Evolutionary conservation across 1,139 yeast genomes (phyloP).

Genomic region (Kluyveromyces sp.): DNA sequence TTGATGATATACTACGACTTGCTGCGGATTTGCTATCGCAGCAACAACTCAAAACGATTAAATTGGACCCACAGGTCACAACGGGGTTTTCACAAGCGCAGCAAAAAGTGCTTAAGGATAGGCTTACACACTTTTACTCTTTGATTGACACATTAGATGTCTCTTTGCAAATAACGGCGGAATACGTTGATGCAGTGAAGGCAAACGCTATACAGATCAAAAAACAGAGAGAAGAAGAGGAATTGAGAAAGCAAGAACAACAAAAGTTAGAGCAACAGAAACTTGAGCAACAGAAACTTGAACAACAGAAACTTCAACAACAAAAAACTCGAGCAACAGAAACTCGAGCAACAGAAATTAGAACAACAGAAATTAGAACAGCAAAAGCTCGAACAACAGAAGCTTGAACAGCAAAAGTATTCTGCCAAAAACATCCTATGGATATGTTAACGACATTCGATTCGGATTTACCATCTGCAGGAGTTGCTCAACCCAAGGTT

Average conservation of each 20-base stretch:
- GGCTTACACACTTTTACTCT: conserved; percentile 23
- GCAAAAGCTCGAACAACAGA: conserved; percentile 10
- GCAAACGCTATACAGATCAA: conserved; percentile 19
- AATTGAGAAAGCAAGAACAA: conserved; percentile 18
- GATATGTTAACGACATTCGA: conserved; percentile 16
- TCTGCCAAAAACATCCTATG: conserved; percentile 11
- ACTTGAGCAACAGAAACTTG: conserved; percentile 15
- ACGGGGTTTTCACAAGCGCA: conserved; percentile 23
- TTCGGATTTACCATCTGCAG: conserved; percentile 2
- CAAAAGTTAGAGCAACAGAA: conserved; percentile 17
- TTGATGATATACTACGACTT: conserved; percentile 27
- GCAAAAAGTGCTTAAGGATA: conserved; percentile 22
- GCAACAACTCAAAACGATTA: conserved; percentile 30
- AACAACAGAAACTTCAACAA: conserved; percentile 7
- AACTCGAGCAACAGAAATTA: conserved; percentile 9
- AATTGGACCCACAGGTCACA: conserved; percentile 21
- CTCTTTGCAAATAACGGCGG: conserved; percentile 31
- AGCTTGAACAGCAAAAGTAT: conserved; percentile 10
- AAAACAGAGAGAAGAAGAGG: conserved; percentile 21
- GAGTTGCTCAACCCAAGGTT: conserved; percentile 5
- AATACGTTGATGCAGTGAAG: conserved; percentile 28
- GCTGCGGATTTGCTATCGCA: conserved; percentile 29
- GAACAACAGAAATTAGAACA: conserved; percentile 9
- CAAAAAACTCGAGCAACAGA: conserved; percentile 11
- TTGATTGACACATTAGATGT: conserved; percentile 33